Percentiles rank a stretch among this genome's conserved stretches.
Conservation (phyloP, 805 yeast species). For the Candida chauliodis region DNA sequence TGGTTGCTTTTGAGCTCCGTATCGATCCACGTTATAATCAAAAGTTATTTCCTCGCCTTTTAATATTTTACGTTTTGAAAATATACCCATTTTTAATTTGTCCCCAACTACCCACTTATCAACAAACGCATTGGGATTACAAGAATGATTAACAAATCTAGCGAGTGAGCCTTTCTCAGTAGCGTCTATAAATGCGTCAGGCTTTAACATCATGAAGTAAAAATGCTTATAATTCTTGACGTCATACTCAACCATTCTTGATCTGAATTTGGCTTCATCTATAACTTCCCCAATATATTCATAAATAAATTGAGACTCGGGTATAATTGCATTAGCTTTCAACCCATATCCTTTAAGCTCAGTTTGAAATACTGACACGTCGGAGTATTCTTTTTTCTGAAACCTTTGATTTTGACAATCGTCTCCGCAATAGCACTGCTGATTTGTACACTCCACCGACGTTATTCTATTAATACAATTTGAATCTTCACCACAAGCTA, state of each 20-base stretch:
- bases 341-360: constrained; percentile 88
- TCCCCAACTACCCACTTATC: constrained; percentile 97
- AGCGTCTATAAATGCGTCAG: constrained; percentile 92
- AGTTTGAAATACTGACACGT: constrained; percentile 78
- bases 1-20: constrained; percentile 91
- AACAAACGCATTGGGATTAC: constrained; percentile 91
- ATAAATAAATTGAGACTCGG: constrained; percentile 69
- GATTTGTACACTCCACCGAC: constrained; percentile 83
- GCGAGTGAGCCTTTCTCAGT: constrained; percentile 86
- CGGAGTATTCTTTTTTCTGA: constrained; percentile 70
- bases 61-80: constrained; percentile 69
- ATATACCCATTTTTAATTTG: constrained; percentile 89
- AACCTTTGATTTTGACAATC: constrained; percentile 86
- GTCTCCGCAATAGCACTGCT: constrained; percentile 65
- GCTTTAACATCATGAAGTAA: constrained; percentile 93
- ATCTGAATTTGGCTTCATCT: constrained; percentile 70
- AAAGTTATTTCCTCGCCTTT: constrained; percentile 89
- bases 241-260: constrained; percentile 73
- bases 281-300: constrained; percentile 95
- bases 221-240: constrained; percentile 69
- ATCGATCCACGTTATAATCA: constrained; percentile 92
- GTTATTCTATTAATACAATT: constrained; percentile 92
- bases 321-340: constrained; percentile 59
- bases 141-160: constrained; percentile 91
- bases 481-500: constrained; percentile 80